These are phyloP conservation scores for Leccinum ambiguum DNA, from an alignment of 1,284 basidiomycete genomes.

Conservation along the genomic window DNA sequence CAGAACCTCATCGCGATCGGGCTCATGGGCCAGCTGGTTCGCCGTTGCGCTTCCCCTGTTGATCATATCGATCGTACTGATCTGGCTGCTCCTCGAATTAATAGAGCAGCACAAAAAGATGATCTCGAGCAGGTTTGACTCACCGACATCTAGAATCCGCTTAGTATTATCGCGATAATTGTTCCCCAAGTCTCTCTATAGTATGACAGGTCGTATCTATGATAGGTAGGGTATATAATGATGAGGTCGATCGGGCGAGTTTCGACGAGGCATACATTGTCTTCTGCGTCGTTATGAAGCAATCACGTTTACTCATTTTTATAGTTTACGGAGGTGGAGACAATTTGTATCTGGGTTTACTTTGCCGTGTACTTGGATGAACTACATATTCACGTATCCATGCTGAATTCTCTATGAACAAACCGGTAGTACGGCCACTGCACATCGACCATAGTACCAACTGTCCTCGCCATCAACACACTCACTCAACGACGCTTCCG, in stretches of 20 bases:
- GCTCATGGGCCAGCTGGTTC: not conserved
- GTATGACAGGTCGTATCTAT: conserved; percentile 18
- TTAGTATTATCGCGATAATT: conserved; percentile 82
- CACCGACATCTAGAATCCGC: conserved; percentile 80
- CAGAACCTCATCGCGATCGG: not conserved
- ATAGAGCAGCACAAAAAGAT: conserved; percentile 90
- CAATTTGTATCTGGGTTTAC: no score
- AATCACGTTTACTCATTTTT: no score
- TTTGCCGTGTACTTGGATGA: no score
- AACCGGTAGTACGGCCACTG: no score
- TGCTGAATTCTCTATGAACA: no score
- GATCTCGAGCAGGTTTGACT: conserved; percentile 90
- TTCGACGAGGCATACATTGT: no score
- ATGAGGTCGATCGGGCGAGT: conserved; percentile 13
- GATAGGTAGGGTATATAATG: conserved; percentile 20
- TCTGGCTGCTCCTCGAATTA: conserved; percentile 2
- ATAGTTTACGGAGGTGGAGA: not conserved
- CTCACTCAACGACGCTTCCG: no score
- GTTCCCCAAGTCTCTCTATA: conserved; percentile 38
- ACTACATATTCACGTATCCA: no score
- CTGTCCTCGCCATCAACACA: no score
- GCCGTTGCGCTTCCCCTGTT: not conserved
- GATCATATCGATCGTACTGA: not conserved
- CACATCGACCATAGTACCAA: no score
- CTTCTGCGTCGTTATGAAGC: not conserved